Conservation (phyloP, 2,329 filamentous ascomycete species). For the Seiridium unicorne region DNA sequence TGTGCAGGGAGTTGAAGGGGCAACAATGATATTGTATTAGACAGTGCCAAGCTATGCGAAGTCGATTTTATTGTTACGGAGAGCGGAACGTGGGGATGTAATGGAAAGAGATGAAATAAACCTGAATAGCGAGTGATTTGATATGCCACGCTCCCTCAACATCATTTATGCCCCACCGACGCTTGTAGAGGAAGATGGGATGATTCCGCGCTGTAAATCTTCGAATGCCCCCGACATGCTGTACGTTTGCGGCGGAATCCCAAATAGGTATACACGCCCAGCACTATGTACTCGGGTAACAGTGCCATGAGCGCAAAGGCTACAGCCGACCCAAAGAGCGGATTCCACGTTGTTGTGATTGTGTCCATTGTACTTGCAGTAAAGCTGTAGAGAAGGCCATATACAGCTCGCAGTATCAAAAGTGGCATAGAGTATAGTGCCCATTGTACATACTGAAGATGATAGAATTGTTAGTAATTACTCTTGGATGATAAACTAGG, state of each 20-base stretch:
- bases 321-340: conserved; percentile 9
- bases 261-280: conserved; percentile 10
- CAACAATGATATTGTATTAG: too few species aligned
- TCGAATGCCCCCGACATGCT: neutral
- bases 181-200: too few species aligned
- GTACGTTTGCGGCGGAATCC: neutral
- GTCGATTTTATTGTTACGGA: too few species aligned
- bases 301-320: conserved; percentile 11
- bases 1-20: too few species aligned
- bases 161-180: too few species aligned
- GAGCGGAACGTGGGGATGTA: too few species aligned
- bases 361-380: neutral
- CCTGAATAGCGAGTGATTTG: too few species aligned
- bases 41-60: too few species aligned
- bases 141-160: too few species aligned
- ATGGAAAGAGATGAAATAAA: too few species aligned
- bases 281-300: conserved; percentile 10
- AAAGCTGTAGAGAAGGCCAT: conserved; percentile 9
- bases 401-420: conserved; percentile 5
- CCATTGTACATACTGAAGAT: conserved; percentile 7
- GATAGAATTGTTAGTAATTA: neutral
- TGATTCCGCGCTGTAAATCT: too few species aligned
- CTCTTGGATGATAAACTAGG: neutral
- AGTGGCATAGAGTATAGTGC: conserved; percentile 4
- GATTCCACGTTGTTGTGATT: conserved; percentile 8